phyloP scores from a whole-genome alignment of 768 basidiomycete species.

The Leccinum uliginosum region DNA sequence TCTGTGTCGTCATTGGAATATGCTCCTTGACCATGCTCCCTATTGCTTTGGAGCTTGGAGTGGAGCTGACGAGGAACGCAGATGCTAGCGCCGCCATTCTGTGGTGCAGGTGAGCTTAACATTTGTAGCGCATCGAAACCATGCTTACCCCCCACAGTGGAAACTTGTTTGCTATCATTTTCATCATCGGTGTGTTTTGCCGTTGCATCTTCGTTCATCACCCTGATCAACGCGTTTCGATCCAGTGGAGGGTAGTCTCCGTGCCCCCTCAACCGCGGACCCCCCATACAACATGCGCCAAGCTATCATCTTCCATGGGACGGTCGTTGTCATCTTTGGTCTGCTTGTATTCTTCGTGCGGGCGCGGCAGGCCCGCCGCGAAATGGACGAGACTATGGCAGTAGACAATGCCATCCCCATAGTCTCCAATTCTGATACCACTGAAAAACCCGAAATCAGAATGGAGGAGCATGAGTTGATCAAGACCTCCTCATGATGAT shows the following conservation, averaged over 20 bases:
- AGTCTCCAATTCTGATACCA: background rate
- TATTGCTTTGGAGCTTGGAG: constrained; percentile 70
- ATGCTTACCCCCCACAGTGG: constrained; percentile 37
- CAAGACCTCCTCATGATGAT: background rate
- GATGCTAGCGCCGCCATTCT: constrained; percentile 72
- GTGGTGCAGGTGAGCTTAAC: constrained; percentile 61
- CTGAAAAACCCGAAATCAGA: background rate
- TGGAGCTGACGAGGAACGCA: constrained; percentile 76
- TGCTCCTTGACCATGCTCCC: constrained; percentile 69
- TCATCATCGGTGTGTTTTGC: constrained; percentile 51
- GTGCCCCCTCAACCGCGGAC: constrained; percentile 51
- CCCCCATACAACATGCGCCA: constrained; percentile 74
- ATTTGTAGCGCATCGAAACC: background rate
- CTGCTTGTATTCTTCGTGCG: constrained; percentile 45
- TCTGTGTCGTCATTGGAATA: constrained; percentile 67
- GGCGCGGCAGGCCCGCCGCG: constrained; percentile 61
- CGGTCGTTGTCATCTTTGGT: constrained; percentile 39
- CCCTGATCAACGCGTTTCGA: background rate
- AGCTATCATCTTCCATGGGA: constrained; percentile 64
- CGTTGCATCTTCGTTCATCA: background rate
- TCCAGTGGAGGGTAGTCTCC: constrained; percentile 63
- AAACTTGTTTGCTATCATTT: constrained; percentile 61
- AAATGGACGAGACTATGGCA: constrained; percentile 54
- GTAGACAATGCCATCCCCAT: background rate
- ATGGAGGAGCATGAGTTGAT: background rate